Conservation (phyloP, 2,329 filamentous ascomycete species). For the Alternaria postmessia region DNA sequence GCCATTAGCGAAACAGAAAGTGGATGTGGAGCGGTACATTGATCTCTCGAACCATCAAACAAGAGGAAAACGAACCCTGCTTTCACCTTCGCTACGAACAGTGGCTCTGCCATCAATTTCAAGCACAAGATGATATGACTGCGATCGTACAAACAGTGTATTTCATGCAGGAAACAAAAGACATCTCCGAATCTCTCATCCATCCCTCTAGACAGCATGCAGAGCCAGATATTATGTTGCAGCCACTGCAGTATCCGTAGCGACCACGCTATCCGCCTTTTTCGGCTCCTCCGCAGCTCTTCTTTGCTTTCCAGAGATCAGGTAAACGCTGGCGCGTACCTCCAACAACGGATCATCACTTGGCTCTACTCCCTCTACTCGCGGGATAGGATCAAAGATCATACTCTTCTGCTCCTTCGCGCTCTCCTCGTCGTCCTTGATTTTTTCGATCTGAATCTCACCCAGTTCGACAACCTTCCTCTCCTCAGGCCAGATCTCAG, state of each 20-base stretch:
- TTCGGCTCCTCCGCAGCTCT: constrained; percentile 50
- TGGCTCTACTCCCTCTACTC: constrained; percentile 62
- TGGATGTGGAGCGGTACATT: not conserved
- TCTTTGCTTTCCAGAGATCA: constrained; percentile 63
- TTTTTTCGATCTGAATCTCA: constrained; percentile 54
- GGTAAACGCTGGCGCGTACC: constrained; percentile 63
- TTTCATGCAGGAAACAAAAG: not conserved
- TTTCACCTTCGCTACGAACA: not conserved
- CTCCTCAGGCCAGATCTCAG: constrained; percentile 62
- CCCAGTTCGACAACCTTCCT: constrained; percentile 62
- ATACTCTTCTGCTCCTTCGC: constrained; percentile 59
- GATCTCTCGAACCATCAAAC: not conserved
- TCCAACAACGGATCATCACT: constrained; percentile 65
- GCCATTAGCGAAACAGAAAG: not conserved
- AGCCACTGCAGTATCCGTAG: constrained; percentile 12
- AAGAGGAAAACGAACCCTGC: not conserved
- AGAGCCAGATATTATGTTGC: not conserved
- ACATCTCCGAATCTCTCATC: not conserved
- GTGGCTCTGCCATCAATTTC: not conserved
- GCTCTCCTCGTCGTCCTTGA: constrained; percentile 53
- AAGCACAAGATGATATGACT: not conserved
- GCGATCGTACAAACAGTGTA: not conserved
- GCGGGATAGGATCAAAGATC: constrained; percentile 67
- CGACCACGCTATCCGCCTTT: not conserved
- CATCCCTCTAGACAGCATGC: not conserved